Percentiles rank a stretch among this genome's conserved stretches.
These are phyloP conservation scores for Allium cepa DNA, from an alignment of 106 monocot genomes.

Conservation along the genomic window DNA sequence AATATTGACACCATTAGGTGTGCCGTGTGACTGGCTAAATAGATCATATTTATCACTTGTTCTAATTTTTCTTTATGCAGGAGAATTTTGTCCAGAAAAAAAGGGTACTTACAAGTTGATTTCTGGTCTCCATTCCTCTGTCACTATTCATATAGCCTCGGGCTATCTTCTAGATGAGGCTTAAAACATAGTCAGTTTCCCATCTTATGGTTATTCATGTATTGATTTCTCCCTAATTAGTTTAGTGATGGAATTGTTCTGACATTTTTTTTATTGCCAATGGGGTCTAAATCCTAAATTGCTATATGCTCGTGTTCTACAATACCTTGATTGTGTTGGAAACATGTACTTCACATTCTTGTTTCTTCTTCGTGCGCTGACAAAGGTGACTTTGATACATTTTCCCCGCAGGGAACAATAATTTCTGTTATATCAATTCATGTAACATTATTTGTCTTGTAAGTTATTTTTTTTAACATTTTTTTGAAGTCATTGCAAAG, in stretches of 20 bases:
- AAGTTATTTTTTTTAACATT: too few species aligned
- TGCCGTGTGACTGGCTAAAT: neutral
- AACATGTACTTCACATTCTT: constrained; percentile 94
- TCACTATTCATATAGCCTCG: constrained; percentile 86
- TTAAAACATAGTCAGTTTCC: constrained; percentile 39
- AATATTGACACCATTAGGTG: too few species aligned
- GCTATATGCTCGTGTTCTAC: constrained; percentile 82
- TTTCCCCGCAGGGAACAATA: too few species aligned
- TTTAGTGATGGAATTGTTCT: neutral
- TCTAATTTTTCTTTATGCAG: neutral
- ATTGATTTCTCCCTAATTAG: too few species aligned
- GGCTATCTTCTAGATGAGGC: constrained; percentile 80
- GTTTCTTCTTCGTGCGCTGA: constrained; percentile 90
- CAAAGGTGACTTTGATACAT: constrained; percentile 44
- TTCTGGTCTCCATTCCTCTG: constrained; percentile 69
- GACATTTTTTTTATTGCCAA: constrained; percentile 23
- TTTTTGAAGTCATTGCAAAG: too few species aligned
- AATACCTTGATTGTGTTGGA: constrained; percentile 67
- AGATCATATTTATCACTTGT: neutral
- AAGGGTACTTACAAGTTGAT: constrained; percentile 37
- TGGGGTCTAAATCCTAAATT: constrained; percentile 90
- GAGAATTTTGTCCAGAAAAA: constrained; percentile 5
- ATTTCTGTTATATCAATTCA: too few species aligned
- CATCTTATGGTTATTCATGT: neutral
- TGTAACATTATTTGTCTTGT: too few species aligned